Evolutionary conservation across 441 rosid species (phyloP).

Genomic region (Bocquillonia castaneifolia): DNA sequence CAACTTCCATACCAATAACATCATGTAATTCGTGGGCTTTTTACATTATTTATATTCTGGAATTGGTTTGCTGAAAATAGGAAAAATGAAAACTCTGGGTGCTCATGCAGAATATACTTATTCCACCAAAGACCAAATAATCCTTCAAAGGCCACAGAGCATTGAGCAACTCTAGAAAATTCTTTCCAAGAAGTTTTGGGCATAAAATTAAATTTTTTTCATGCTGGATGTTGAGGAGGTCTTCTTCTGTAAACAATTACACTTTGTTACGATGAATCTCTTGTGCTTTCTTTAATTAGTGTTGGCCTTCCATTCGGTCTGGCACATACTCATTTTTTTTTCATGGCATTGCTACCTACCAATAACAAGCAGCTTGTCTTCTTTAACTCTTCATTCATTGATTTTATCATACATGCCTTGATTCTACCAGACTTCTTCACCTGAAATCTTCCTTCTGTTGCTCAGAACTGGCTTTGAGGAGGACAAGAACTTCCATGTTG

Average conservation of each 20-base stretch:
- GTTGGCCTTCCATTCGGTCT: neutral
- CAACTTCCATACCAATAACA: neutral
- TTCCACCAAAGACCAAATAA: neutral
- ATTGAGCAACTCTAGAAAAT: neutral
- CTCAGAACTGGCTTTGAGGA: slow-evolving; percentile 98
- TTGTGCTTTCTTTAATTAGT: neutral
- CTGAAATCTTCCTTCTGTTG: slow-evolving; percentile 26
- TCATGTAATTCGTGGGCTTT: neutral
- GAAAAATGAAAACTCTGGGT: neutral
- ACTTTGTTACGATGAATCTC: neutral
- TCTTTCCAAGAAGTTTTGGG: neutral
- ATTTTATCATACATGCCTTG: slow-evolving; percentile 21
- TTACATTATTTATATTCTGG: neutral
- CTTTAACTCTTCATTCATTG: slow-evolving; percentile 6
- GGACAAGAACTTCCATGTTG: slow-evolving; percentile 96
- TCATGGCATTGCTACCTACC: neutral
- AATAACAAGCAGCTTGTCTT: neutral
- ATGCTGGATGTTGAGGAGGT: neutral
- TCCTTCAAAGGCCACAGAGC: neutral
- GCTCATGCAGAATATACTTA: neutral
- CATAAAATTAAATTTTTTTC: neutral
- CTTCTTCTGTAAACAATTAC: neutral
- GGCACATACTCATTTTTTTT: neutral
- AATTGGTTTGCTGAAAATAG: slow-evolving; percentile 11
- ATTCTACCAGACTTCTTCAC: slow-evolving; percentile 23